Evolutionary conservation across 495 filamentous ascomycete genomes (phyloP), one percentile per base, ranked within the genome.

Genomic region (Penicillium angulare): DNA sequence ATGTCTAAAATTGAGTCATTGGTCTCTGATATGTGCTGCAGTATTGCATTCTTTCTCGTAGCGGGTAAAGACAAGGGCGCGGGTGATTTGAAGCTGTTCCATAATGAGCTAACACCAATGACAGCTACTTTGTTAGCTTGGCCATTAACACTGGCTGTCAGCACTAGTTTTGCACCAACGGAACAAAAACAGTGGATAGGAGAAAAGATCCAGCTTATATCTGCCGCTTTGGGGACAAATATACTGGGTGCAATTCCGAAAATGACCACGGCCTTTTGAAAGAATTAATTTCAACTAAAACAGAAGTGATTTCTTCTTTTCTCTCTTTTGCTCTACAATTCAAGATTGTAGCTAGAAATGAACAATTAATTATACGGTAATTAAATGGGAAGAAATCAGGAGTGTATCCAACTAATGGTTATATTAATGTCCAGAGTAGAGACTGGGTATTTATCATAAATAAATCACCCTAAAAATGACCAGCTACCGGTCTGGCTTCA

Each of bases 101-200:
- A 21, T n/a, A 17, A 41, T 21, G 41, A 16, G 17, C 2, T 43
- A 42, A n/a, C 48, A 4, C 49, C 59, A 1, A 64, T 54, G 47
- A 33, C 62, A 20, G 63, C 52, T 10, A 46, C 41, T 12, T 35
- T 66, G 0, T 29, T 65, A 13, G 54, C 59, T 15, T 69, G 64
- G 66, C 61, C 66, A 18, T 44, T 69, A 7, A 42, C 55, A 8
- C 45, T 69, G 12, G 63, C 55, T 41, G 24, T 60, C 16, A 55
- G 53, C 29, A 54, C 51, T 9, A 58, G 61, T 0, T 35, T n/a
- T 3, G 42, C 63, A 13, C 57, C 59, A 7, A 41, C 44, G 0
- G 39, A 41, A 36, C 64, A 66, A 26, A 65, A 43, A 29, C 22
- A 47, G 26, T 67, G 61, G 61, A 23, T 65, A 29, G 49, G 47